phyloP scores from a whole-genome alignment of 495 filamentous ascomycete genomes.

The Hyaloscypha hepaticicola region DNA sequence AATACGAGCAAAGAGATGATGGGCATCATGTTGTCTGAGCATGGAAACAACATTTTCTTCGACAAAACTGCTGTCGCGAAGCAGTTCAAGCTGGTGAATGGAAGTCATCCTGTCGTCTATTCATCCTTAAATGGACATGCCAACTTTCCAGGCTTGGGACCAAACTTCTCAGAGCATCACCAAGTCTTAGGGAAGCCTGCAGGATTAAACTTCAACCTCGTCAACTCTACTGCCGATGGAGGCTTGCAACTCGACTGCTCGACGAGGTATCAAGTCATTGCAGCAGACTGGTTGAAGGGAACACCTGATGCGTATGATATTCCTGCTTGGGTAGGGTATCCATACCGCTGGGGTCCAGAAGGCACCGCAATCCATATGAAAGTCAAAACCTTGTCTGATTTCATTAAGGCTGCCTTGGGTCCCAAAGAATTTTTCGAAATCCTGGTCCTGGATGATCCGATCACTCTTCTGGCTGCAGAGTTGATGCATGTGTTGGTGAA shows the following conservation, averaged over 20 bases:
- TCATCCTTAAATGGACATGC: conserved; percentile 23
- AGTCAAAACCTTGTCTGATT: conserved; percentile 8
- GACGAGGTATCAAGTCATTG: conserved; percentile 11
- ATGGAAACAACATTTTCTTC: conserved; percentile 16
- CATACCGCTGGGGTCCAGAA: conserved; percentile 28
- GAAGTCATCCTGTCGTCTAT: conserved; percentile 20
- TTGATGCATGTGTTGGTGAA: conserved; percentile 25
- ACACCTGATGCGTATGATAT: conserved; percentile 9
- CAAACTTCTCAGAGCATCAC: conserved; percentile 13
- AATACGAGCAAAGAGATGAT: conserved; percentile 25
- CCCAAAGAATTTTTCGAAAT: neutral
- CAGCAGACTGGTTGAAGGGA: conserved; percentile 12
- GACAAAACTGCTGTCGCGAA: conserved; percentile 1
- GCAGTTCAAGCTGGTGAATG: conserved; percentile 9
- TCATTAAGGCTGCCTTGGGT: conserved; percentile 18
- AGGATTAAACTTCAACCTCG: conserved; percentile 19
- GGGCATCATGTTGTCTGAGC: conserved; percentile 9
- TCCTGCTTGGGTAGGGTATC: conserved; percentile 22
- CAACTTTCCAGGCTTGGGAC: conserved; percentile 17
- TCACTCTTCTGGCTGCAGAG: conserved; percentile 15
- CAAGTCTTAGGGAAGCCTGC: conserved; percentile 20
- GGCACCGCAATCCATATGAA: conserved; percentile 22
- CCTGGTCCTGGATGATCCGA: conserved; percentile 10
- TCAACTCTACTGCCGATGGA: conserved; percentile 22
- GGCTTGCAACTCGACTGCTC: conserved; percentile 13